Evolutionary conservation across 495 filamentous ascomycete species (phyloP), one percentile per base, ranked within the genome.

Genomic region (Saxophila tyrrhenica): DNA sequence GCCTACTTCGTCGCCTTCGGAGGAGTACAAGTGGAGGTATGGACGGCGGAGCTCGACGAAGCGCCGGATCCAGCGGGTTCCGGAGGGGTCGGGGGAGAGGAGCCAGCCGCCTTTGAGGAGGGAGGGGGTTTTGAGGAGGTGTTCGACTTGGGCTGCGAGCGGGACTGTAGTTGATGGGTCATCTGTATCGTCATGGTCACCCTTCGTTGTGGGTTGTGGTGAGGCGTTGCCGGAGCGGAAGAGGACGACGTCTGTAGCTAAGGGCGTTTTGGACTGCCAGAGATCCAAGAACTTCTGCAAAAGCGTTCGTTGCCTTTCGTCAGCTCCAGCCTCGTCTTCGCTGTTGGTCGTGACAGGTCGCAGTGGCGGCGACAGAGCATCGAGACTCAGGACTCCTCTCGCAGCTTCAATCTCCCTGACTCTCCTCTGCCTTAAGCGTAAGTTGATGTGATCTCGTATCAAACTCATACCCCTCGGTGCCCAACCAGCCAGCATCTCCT

Each of bases 1-100:
- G 43, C 82, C 85, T 48, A 95, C 77, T 66, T 97, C 92, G 61
- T 97, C 91, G 16, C 90, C 89, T 16, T 89, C 85, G 1, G 85
- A 81, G 24, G 78, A 81, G 69, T 96, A 83, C 41, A 97, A 78
- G 63, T 97, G 89, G 54, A 99, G 73, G 63, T 96, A 99, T 5
- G 94, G 94, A 39, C 84, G 80, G 22, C 92, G 82, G 25, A 99
- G 80, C 64, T 99, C 94, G 46, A 95, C 87, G 64, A 90, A 95
- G 41, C 91, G 85, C 57, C 89, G 87, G 3, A 85, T 73, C 92
- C 92, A 99, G 54, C 81, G 77, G 23, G 82, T 83, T 23, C 82
- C 83, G 47, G 85, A 79, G 52, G 77, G 75, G 59, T 80, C 80
- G 3, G 90, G 89, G 2, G 83, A 85, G 17, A 94, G 72, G 24